These are phyloP conservation scores for Macadamia integrifolia DNA, from an alignment of 164 flowering plant species.

Conservation along the genomic window DNA sequence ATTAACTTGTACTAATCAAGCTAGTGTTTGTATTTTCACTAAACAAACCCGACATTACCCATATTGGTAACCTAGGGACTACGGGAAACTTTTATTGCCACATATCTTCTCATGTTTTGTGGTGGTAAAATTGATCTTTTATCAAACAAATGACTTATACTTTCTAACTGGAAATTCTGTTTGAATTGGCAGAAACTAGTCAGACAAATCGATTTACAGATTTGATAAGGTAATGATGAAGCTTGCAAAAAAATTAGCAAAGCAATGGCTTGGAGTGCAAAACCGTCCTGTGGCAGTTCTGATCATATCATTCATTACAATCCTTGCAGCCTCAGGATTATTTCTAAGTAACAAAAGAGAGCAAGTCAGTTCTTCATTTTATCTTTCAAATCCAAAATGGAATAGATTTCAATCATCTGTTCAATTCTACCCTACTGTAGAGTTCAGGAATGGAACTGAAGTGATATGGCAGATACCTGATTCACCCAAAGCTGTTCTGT, in stretches of 20 bases:
- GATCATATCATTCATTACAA: conserved; percentile 20
- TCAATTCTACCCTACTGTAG: conserved; percentile 34
- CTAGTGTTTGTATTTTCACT: too few relatives aligned
- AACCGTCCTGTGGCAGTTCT: conserved; percentile 15
- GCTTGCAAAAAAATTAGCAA: conserved; percentile 31
- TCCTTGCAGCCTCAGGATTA: conserved; percentile 21
- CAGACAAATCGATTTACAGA: background rate
- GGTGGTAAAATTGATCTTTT: too few relatives aligned
- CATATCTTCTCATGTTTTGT: too few relatives aligned
- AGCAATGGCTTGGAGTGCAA: conserved; percentile 21
- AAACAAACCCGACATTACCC: too few relatives aligned
- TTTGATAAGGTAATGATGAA: conserved; percentile 36
- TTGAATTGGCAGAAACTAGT: background rate
- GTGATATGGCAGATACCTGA: conserved; percentile 83
- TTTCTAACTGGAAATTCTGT: too few relatives aligned
- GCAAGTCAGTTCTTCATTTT: conserved; percentile 15
- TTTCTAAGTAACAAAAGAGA: conserved; percentile 12
- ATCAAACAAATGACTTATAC: too few relatives aligned
- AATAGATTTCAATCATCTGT: conserved; percentile 36
- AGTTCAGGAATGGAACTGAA: conserved; percentile 62
- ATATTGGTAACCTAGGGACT: too few relatives aligned
- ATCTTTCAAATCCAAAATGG: conserved; percentile 30
- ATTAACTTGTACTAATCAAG: too few relatives aligned
- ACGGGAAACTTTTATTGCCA: too few relatives aligned
- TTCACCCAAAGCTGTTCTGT: conserved; percentile 75